These are phyloP conservation scores for Alternaria dauci DNA, from an alignment of 2,329 filamentous ascomycete genomes.

Conservation along the genomic window DNA sequence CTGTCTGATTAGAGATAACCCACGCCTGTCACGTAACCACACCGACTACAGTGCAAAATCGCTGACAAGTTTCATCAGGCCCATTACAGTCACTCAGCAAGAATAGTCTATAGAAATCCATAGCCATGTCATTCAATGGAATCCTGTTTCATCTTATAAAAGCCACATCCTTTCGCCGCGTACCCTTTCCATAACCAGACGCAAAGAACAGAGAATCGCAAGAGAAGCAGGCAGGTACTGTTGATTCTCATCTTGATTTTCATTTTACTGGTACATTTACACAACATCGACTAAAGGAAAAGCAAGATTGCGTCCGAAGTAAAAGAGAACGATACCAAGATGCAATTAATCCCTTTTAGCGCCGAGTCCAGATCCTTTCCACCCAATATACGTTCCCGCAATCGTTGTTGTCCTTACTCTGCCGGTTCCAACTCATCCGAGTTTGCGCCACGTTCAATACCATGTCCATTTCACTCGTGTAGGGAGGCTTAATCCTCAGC, in stretches of 20 bases:
- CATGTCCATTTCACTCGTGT: background rate
- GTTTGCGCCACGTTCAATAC: background rate
- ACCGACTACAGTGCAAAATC: background rate
- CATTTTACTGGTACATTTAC: background rate
- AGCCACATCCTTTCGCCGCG: background rate
- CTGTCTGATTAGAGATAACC: slow-evolving; percentile 1
- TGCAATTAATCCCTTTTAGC: slow-evolving; percentile 8
- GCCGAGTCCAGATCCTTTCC: slow-evolving; percentile 7
- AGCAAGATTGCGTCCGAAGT: background rate
- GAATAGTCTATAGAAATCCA: background rate
- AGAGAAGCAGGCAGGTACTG: background rate
- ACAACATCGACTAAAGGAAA: background rate
- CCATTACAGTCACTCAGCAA: background rate
- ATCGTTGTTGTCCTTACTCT: slow-evolving; percentile 3
- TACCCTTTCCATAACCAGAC: background rate
- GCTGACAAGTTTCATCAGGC: background rate
- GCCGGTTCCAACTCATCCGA: background rate
- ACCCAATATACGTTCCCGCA: slow-evolving; percentile 5
- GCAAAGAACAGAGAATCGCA: background rate
- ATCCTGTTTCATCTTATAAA: background rate
- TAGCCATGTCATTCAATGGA: background rate
- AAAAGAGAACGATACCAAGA: background rate
- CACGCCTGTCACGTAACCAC: background rate
- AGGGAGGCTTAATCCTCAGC: slow-evolving; percentile 14
- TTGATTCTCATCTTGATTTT: background rate